phyloP scores from a whole-genome alignment of 1,284 basidiomycete genomes.

The Tausonia pullulans region DNA sequence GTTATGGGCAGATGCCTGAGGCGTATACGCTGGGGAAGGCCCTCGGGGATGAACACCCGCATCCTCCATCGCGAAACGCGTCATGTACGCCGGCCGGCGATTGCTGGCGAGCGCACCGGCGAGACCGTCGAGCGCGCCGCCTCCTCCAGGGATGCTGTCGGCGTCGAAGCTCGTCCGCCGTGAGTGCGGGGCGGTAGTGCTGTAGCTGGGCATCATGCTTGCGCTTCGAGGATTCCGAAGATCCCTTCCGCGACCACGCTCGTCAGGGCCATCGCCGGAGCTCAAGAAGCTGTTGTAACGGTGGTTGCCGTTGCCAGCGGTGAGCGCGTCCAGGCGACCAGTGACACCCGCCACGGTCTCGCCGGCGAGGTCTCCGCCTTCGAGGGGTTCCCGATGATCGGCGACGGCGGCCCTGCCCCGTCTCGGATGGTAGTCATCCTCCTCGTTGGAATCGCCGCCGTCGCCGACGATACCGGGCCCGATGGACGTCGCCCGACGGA shows the following conservation, averaged over 20 bases:
- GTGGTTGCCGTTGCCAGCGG: no score
- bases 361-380: no score
- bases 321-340: no score
- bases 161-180: slow-evolving; percentile 4
- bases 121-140: no score
- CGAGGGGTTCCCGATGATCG: no score
- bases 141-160: no score
- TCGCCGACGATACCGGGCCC: slow-evolving; percentile 53
- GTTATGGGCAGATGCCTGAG: slow-evolving; percentile 13
- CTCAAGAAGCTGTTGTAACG: no score
- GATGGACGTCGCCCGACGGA: slow-evolving; percentile 58
- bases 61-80: slow-evolving; percentile 6
- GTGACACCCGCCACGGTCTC: no score
- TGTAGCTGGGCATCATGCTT: slow-evolving; percentile 6
- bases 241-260: slow-evolving; percentile 1
- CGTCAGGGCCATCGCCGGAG: no score
- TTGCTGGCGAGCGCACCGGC: no score
- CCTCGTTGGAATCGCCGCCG: slow-evolving; percentile 19
- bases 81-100: background rate
- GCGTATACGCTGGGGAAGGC: slow-evolving; percentile 34
- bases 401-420: background rate
- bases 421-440: slow-evolving; percentile 20
- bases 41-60: slow-evolving; percentile 23
- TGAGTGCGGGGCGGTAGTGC: background rate
- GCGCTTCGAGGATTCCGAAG: background rate